A percentile compares a stretch with the other conserved stretches of the same genome.
These are phyloP conservation scores for Blastobotrys attinorum DNA, from an alignment of 805 yeast genomes.

Conservation along the genomic window DNA sequence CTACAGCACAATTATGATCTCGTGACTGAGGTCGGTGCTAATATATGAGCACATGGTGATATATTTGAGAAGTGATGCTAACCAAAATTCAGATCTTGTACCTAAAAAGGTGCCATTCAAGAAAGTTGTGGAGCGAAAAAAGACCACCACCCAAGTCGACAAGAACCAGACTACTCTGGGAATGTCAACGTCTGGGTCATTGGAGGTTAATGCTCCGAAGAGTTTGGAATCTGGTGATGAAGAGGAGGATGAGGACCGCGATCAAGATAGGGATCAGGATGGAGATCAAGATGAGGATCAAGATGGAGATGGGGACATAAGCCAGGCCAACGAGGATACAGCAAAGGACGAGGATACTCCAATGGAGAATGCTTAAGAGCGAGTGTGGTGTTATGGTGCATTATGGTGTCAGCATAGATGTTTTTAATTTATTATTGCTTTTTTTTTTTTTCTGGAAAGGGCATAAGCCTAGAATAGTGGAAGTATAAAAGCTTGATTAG, in stretches of 20 bases:
- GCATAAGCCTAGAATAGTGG: no score
- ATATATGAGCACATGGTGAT: no score
- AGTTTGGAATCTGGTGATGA: neutral
- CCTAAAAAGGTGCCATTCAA: constrained; percentile 35
- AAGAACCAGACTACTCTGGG: neutral
- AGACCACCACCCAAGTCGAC: constrained; percentile 1
- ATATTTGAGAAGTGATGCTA: no score
- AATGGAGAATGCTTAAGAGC: neutral
- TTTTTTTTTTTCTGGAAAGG: no score
- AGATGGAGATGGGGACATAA: neutral
- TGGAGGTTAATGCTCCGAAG: neutral
- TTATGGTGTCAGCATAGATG: neutral
- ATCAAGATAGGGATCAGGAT: neutral
- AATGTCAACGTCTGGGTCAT: neutral
- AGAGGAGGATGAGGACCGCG: neutral
- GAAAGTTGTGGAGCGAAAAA: constrained; percentile 7
- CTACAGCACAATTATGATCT: no score
- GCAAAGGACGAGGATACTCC: neutral
- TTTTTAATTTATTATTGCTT: no score
- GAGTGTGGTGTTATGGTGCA: neutral
- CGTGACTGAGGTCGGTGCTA: no score
- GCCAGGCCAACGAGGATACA: neutral
- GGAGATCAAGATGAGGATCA: neutral
- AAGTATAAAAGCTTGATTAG: no score
- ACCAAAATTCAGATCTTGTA: constrained; percentile 36